Evolutionary conservation across 176 grass and related monocot species (phyloP), one percentile per base, ranked within the genome.

Genomic region (Aegilops longissima): DNA sequence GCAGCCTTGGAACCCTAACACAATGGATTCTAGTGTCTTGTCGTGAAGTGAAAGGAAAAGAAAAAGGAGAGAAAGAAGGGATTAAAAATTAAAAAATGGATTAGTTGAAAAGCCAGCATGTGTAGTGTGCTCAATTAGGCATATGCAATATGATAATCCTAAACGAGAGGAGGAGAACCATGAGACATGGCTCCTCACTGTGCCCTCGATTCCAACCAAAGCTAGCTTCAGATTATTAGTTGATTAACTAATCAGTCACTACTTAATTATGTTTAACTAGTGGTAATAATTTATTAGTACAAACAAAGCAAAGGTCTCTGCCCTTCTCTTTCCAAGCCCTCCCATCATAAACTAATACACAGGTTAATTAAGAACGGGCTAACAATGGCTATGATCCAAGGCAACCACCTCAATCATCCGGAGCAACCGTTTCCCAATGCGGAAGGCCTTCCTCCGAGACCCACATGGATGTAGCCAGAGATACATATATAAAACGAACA

Each of bases 1-100:
- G 73, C 44, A 76, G 81, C 84, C 85, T 90, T 85, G 88, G 88
- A 93, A 93, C 81, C 88, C 81, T 86, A 93, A 80, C 61, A 87
- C 81, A 87, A 87, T 76, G 86, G 82, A 31, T 78, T 85, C 54
- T 70, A 76, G 82, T 64, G 80, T 72, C 77, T 23, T 87, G 84
- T 85, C 85, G 87, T 67, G n/a, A 54, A 64, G 12, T 12, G 73
- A 8, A 16, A 20, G 33, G 14, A 44, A 34, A 24, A 58, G 21
- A 35, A 6, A 40, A 35, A 6, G 65, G 42, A 31, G 25, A 63
- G 31, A 86, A 20, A 42, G 16, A 66, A 9, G 20, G 20, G 63
- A 39, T 52, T 64, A 33, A 68, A 9, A 54, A 18, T 39, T 21
- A 42, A 73, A 78, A 78, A 64, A 79, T 24, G 35, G 42, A 9